phyloP scores from a whole-genome alignment of 2,329 filamentous ascomycete genomes.

The Fusarium multiceps region DNA sequence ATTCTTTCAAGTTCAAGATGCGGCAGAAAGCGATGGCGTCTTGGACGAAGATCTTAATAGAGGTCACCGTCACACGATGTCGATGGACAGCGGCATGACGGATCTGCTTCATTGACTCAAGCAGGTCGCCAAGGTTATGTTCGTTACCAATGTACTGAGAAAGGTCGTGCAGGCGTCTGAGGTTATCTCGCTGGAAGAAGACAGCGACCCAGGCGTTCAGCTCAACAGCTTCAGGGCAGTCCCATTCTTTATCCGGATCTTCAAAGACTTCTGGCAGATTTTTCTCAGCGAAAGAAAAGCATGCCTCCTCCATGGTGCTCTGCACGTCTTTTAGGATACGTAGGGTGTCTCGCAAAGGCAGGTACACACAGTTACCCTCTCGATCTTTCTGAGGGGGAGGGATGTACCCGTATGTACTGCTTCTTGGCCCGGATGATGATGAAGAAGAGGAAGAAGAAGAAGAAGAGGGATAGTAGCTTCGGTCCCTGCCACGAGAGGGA shows the following conservation, averaged over 20 bases:
- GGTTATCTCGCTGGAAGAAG: neutral
- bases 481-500: neutral
- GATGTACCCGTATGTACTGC: neutral
- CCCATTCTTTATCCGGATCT: neutral
- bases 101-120: neutral
- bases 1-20: neutral
- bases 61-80: neutral
- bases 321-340: constrained; percentile 2
- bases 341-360: neutral
- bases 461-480: too few species aligned
- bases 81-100: constrained; percentile 25
- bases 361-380: neutral
- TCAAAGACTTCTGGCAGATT: constrained; percentile 3
- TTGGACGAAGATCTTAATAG: neutral
- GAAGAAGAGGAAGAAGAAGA: too few species aligned
- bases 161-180: rapidly evolving
- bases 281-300: constrained; percentile 6
- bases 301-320: constrained; percentile 8
- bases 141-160: too few species aligned
- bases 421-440: neutral
- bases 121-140: neutral
- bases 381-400: too few species aligned
- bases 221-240: constrained; percentile 10
- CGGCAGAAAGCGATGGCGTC: constrained; percentile 3
- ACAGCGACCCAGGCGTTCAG: constrained; percentile 8